Percentiles rank a stretch among this genome's conserved stretches.
These are phyloP conservation scores for Cenchrus fungigraminus DNA, from an alignment of 176 grass and related monocot species.

Conservation along the genomic window DNA sequence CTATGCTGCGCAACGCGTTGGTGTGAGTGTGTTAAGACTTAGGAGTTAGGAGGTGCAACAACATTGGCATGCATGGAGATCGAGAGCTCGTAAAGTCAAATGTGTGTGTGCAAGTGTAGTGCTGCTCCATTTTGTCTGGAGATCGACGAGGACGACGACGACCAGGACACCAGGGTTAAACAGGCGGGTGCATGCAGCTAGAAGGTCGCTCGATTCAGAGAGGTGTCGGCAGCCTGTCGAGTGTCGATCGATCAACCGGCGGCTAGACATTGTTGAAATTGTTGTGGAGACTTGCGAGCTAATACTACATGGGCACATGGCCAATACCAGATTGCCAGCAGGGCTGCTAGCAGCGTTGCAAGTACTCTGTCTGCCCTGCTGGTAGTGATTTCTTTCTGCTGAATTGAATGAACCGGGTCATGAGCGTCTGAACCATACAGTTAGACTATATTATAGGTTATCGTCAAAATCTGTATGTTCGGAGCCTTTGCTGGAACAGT, in stretches of 20 bases:
- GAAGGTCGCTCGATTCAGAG: background rate
- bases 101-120: background rate
- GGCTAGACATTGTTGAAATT: constrained; percentile 16
- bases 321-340: background rate
- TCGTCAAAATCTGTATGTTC: no score
- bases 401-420: background rate
- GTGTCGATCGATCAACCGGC: background rate
- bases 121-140: constrained; percentile 7
- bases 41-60: background rate
- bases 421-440: background rate
- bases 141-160: no score
- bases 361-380: background rate
- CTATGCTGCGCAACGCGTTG: background rate
- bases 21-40: background rate
- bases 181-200: background rate
- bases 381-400: background rate
- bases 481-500: no score
- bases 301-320: no score
- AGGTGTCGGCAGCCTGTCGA: constrained; percentile 3
- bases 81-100: background rate
- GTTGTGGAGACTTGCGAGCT: background rate
- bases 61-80: background rate
- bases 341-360: background rate
- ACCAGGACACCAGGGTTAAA: background rate
- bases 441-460: background rate